phyloP scores from a whole-genome alignment of 1,284 basidiomycete species.

The Exobasidium cylindrosporum region DNA sequence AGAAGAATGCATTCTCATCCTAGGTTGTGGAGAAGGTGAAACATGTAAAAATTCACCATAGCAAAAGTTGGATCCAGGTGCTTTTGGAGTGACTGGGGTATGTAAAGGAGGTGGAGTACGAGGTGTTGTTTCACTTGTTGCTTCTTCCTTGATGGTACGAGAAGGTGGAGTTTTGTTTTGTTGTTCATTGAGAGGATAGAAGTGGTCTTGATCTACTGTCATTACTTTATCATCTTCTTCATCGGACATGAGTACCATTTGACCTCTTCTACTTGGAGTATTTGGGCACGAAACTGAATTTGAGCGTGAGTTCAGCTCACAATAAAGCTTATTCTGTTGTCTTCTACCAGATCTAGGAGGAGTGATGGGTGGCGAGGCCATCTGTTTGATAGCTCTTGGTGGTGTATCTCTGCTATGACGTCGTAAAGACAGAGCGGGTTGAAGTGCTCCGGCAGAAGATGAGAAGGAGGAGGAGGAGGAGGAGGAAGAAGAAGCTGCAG shows the following conservation, averaged over 20 bases:
- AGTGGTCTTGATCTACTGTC: neutral
- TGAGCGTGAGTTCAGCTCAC: neutral
- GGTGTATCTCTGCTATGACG: neutral
- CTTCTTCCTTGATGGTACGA: neutral
- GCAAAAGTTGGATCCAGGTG: constrained; percentile 30
- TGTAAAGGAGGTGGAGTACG: constrained; percentile 16
- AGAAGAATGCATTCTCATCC: neutral
- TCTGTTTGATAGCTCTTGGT: neutral
- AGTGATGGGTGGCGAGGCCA: constrained; percentile 3
- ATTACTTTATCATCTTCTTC: neutral
- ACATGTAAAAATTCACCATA: constrained; percentile 42
- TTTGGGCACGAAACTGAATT: neutral
- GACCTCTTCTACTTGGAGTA: neutral
- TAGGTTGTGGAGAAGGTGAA: constrained; percentile 32
- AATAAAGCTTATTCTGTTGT: neutral
- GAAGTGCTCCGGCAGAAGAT: neutral
- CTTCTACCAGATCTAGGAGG: neutral
- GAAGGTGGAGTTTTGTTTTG: neutral
- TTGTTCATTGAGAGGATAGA: neutral
- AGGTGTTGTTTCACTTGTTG: neutral
- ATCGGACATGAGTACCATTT: neutral
- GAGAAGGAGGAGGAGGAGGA: neutral
- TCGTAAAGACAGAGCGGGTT: neutral
- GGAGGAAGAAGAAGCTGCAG: neutral
- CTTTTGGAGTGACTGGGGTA: constrained; percentile 21